Base-by-base conservation (phyloP, 768 basidiomycete genomes). In the Mrakia blollopis region DNA sequence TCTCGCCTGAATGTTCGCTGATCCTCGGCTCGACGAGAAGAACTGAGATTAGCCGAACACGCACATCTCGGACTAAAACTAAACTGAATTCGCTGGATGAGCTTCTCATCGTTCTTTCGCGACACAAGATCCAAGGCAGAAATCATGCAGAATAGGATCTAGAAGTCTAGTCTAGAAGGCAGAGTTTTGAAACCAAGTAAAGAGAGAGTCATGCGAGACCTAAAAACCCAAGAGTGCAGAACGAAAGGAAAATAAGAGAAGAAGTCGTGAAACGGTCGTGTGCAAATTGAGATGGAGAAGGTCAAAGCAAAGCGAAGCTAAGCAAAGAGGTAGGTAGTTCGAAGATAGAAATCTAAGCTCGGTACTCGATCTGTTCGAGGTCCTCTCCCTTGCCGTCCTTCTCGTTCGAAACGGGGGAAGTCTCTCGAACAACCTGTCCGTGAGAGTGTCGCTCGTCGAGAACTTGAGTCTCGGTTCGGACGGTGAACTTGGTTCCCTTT, bases 401-500 rank as follows among this genome's bases (percentile, higher is more conserved):
- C 72, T 62, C 72, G 47, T 57, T 50, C 54, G 47, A 16, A 50
- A 50, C 47, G 21, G 47, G 18, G 21, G 47, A 50, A 14, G 47
- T 41, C 54, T 50, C 16, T 13, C 23, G 72, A 73, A 57, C 57
- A n/a, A 57, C 39, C 57, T 41, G 57, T 1, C 65, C 65, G 65
- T 68, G 65, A 35, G 65, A 68, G 72, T 47, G 39, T 7, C n/a
- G 74, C 28, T 41, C 39, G 65, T 50, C 74, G 32, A 37, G n/a
- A 67, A 67, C 63, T 25, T 37, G 28, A 35, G 37, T 41, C 70
- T 77, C 76, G 71, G 57, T 32, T 9, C 44, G 14, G 35, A 30
- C 32, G 61, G 71, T 72, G 39, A 72, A 61, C 50, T 47, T 65
- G n/a, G 18, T 39, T 41, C 76, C 76, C 70, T 72, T 72, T 37